Conservation (phyloP, 768 basidiomycete species). For the Omphalotus guepiniiformis region DNA sequence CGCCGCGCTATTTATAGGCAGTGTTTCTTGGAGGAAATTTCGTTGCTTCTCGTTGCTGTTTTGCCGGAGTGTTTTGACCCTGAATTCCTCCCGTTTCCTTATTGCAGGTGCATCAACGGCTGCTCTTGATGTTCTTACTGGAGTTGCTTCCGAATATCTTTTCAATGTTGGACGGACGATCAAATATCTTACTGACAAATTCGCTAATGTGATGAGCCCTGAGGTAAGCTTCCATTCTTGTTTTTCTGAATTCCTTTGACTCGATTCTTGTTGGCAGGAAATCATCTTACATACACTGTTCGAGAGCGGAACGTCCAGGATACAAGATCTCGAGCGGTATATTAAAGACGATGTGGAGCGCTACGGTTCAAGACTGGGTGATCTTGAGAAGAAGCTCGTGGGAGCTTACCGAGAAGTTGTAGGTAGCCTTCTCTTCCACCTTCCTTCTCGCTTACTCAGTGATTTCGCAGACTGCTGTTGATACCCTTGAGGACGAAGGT, state of each 20-base stretch:
- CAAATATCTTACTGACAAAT: conserved; percentile 76
- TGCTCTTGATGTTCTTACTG: conserved; percentile 72
- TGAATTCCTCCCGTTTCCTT: not conserved
- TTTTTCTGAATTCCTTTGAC: not conserved
- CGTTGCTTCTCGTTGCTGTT: not conserved
- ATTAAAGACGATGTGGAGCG: conserved; percentile 85
- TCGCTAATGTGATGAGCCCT: conserved; percentile 71
- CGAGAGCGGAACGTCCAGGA: conserved; percentile 77
- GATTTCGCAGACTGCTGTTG: conserved; percentile 32
- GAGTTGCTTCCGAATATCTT: conserved; percentile 78
- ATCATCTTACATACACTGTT: conserved; percentile 89
- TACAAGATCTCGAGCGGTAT: conserved; percentile 81
- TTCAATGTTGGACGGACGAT: conserved; percentile 85
- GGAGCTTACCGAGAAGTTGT: conserved; percentile 81
- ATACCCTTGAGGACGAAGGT: conserved; percentile 46
- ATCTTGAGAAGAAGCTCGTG: conserved; percentile 83
- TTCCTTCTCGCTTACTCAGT: not conserved
- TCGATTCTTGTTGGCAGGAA: conserved; percentile 50
- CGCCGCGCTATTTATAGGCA: too few relatives aligned
- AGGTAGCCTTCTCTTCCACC: conserved; percentile 23
- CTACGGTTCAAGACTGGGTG: conserved; percentile 69
- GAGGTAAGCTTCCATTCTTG: conserved; percentile 52
- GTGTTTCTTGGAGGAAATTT: not conserved
- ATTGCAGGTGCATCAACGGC: conserved; percentile 63
- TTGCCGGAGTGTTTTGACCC: not conserved